A percentile compares a stretch with the other conserved stretches of the same genome.
phyloP scores from a whole-genome alignment of 345 rosid species.

The Euphorbia lathyris region DNA sequence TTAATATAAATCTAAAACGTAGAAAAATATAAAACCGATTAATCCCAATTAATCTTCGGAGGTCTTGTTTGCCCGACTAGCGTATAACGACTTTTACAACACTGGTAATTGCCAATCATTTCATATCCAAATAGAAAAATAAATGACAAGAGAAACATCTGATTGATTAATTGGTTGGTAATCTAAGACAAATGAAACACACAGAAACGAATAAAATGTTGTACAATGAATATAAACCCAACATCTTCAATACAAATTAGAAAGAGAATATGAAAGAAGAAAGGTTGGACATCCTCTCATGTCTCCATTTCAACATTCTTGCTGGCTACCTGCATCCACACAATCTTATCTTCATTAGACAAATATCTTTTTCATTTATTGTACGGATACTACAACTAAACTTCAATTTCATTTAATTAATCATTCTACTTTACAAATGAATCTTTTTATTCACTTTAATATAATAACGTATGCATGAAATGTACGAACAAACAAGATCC shows the following conservation, averaged over 20 bases:
- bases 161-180: constrained; percentile 18
- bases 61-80: too few species aligned
- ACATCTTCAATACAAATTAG: constrained; percentile 15
- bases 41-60: too few species aligned
- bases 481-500: neutral
- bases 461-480: neutral
- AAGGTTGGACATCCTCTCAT: constrained; percentile 52
- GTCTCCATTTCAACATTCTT: constrained; percentile 32
- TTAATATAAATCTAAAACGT: too few species aligned
- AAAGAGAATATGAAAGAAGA: neutral
- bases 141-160: constrained; percentile 12
- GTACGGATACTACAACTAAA: too few species aligned
- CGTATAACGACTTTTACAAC: too few species aligned
- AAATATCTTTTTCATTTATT: too few species aligned
- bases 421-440: neutral
- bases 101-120: too few species aligned
- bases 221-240: constrained; percentile 21
- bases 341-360: neutral
- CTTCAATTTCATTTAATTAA: neutral
- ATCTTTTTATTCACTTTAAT: neutral
- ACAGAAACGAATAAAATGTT: constrained; percentile 27
- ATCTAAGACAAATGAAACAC: constrained; percentile 21
- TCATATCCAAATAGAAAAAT: too few species aligned
- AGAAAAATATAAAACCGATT: too few species aligned
- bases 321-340: constrained; percentile 36